A percentile compares a stretch with the other conserved stretches of the same genome.
Evolutionary conservation across 1,284 basidiomycete genomes (phyloP).

Genomic region (Leccinum solheimii): DNA sequence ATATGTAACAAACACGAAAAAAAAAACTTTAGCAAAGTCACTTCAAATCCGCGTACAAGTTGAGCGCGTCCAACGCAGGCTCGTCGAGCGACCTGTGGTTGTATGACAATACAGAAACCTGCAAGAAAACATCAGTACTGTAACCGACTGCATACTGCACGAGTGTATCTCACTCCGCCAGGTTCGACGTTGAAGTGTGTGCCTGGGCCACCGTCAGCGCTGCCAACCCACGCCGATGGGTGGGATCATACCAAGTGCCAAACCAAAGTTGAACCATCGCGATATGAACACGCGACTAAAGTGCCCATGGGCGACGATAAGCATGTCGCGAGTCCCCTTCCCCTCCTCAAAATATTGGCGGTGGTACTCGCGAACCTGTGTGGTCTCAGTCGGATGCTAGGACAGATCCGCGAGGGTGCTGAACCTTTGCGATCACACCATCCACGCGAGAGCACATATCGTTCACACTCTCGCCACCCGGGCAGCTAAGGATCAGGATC

Average conservation of each 20-base stretch:
- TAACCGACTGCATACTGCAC: not conserved
- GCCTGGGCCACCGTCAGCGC: slow-evolving; percentile 42
- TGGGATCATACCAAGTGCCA: slow-evolving; percentile 55
- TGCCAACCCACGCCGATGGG: not conserved
- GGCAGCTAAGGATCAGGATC: slow-evolving; percentile 55
- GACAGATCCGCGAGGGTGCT: not conserved
- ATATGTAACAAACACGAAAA: slow-evolving; percentile 1
- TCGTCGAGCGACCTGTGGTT: slow-evolving; percentile 78
- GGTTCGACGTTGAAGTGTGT: slow-evolving; percentile 80
- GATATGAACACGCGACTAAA: slow-evolving; percentile 84
- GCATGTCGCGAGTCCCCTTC: slow-evolving; percentile 64
- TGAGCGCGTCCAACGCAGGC: slow-evolving; percentile 71
- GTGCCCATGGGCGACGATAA: slow-evolving; percentile 80
- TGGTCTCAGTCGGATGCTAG: slow-evolving; percentile 5
- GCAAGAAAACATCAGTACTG: slow-evolving; percentile 5
- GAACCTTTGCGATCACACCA: slow-evolving; percentile 65
- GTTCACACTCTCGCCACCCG: slow-evolving; percentile 80
- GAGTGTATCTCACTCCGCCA: slow-evolving; percentile 58
- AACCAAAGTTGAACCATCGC: slow-evolving; percentile 74
- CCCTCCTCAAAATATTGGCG: slow-evolving; percentile 68
- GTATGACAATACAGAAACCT: slow-evolving; percentile 74
- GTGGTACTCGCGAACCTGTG: slow-evolving; percentile 76
- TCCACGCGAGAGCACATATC: slow-evolving; percentile 84
- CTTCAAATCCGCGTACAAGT: slow-evolving; percentile 57
- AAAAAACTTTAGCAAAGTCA: slow-evolving; percentile 18